A percentile compares a stretch with the other conserved stretches of the same genome.
phyloP scores from a whole-genome alignment of 345 rosid species.

The Dovyalis caffra region DNA sequence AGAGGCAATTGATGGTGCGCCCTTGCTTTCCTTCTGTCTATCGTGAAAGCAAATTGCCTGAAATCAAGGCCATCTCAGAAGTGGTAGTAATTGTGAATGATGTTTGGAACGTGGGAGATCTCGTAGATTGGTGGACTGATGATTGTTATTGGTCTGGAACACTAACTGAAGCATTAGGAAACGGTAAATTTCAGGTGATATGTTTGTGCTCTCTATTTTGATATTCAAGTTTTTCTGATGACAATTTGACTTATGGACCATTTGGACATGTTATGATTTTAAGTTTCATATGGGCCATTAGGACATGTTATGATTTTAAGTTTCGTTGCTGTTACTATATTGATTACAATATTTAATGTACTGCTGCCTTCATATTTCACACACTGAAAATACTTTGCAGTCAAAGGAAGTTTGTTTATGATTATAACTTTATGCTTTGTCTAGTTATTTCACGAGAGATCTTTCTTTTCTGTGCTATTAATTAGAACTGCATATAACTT shows the following conservation, averaged over 20 bases:
- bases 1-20: conserved; percentile 50
- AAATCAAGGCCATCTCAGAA: conserved; percentile 30
- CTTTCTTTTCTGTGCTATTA: too few relatives aligned
- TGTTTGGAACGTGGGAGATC: conserved; percentile 59
- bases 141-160: conserved; percentile 61
- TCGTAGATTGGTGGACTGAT: conserved; percentile 69
- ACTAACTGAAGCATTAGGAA: conserved; percentile 32
- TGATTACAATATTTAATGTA: too few relatives aligned
- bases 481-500: too few relatives aligned
- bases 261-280: neutral
- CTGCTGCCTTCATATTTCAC: too few relatives aligned
- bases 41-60: conserved; percentile 35
- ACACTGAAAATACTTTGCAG: too few relatives aligned
- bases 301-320: too few relatives aligned
- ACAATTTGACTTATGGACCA: neutral
- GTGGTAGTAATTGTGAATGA: conserved; percentile 40
- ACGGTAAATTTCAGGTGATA: conserved; percentile 44
- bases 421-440: too few relatives aligned
- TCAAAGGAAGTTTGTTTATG: too few relatives aligned
- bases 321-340: too few relatives aligned
- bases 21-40: conserved; percentile 52
- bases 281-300: too few relatives aligned
- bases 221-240: neutral
- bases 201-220: neutral
- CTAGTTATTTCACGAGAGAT: too few relatives aligned